These are phyloP conservation scores for Backusella circina DNA, from an alignment of 192 early-diverging fungal genomes.

Conservation along the genomic window DNA sequence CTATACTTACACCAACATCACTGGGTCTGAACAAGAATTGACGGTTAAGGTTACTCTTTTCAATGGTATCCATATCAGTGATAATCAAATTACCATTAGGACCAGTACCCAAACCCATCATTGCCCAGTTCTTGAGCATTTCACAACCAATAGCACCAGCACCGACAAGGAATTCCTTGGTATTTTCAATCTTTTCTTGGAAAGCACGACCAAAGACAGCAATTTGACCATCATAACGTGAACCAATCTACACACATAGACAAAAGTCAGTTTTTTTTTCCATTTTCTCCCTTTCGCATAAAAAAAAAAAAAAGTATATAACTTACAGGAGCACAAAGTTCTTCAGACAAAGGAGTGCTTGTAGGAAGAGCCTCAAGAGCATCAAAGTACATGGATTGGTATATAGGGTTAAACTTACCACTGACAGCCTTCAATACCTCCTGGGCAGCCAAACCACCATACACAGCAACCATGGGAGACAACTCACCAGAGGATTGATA, in stretches of 20 bases:
- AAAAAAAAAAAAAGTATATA: not conserved
- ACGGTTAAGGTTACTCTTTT: slow-evolving; percentile 98
- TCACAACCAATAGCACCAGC: slow-evolving; percentile 99
- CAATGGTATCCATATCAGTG: slow-evolving; percentile 99
- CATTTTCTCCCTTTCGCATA: not conserved
- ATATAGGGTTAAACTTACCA: slow-evolving; percentile 92
- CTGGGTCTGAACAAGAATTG: slow-evolving; percentile 95
- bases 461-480: slow-evolving; percentile 92
- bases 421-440: slow-evolving; percentile 95
- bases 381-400: slow-evolving; percentile 96
- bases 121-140: slow-evolving; percentile 99
- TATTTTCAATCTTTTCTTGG: slow-evolving; percentile 82
- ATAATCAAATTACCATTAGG: slow-evolving; percentile 77
- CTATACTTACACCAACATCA: slow-evolving; percentile 71
- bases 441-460: slow-evolving; percentile 96
- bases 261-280: not conserved
- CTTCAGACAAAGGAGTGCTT: slow-evolving; percentile 62
- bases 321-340: slow-evolving; percentile 63
- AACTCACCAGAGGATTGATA: slow-evolving; percentile 90
- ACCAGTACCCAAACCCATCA: slow-evolving; percentile 88
- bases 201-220: slow-evolving; percentile 94
- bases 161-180: slow-evolving; percentile 93
- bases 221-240: slow-evolving; percentile 95
- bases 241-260: slow-evolving; percentile 47
- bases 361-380: slow-evolving; percentile 93